A percentile compares a stretch with the other conserved stretches of the same genome.
phyloP scores from a whole-genome alignment of 2,329 filamentous ascomycete genomes.

The Alternaria solani region DNA sequence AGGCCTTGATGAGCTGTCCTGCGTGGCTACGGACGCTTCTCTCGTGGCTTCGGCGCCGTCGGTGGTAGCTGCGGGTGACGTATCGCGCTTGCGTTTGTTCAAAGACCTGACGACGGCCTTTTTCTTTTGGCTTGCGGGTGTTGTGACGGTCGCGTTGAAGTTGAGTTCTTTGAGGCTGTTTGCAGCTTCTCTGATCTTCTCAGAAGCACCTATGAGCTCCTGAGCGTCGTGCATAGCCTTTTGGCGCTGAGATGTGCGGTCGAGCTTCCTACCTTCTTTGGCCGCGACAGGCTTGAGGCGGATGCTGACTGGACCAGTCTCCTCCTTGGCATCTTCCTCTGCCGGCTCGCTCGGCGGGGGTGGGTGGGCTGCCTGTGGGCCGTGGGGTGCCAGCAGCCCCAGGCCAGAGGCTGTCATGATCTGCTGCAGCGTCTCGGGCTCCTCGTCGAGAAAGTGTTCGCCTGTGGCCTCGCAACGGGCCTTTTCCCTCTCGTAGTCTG shows the following conservation, averaged over 20 bases:
- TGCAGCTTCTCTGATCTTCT: constrained; percentile 46
- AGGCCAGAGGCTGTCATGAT: constrained; percentile 31
- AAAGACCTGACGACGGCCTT: constrained; percentile 33
- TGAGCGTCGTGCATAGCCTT: constrained; percentile 57
- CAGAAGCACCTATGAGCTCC: constrained; percentile 47
- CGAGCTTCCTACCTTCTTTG: constrained; percentile 79
- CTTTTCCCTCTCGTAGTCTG: constrained; percentile 64
- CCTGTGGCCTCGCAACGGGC: constrained; percentile 68
- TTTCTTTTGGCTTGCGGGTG: constrained; percentile 32
- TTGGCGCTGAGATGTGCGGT: constrained; percentile 67
- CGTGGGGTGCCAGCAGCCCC: constrained; percentile 24
- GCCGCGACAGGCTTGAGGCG: constrained; percentile 82
- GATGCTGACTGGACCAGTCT: constrained; percentile 72
- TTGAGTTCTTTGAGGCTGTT: constrained; percentile 46
- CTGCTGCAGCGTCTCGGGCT: constrained; percentile 38
- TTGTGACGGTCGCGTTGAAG: constrained; percentile 33
- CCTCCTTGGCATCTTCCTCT: constrained; percentile 56
- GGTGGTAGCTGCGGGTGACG: constrained; percentile 45
- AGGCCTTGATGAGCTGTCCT: constrained; percentile 36
- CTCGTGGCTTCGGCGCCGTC: constrained; percentile 27
- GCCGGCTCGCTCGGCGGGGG: constrained; percentile 20
- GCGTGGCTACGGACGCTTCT: constrained; percentile 36
- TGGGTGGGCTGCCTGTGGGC: constrained; percentile 20
- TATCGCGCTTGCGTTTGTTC: constrained; percentile 66
- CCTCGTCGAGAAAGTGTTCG: constrained; percentile 68